Base-by-base conservation (phyloP, 2,329 filamentous ascomycete genomes). In the Neocucurbitaria cava region DNA sequence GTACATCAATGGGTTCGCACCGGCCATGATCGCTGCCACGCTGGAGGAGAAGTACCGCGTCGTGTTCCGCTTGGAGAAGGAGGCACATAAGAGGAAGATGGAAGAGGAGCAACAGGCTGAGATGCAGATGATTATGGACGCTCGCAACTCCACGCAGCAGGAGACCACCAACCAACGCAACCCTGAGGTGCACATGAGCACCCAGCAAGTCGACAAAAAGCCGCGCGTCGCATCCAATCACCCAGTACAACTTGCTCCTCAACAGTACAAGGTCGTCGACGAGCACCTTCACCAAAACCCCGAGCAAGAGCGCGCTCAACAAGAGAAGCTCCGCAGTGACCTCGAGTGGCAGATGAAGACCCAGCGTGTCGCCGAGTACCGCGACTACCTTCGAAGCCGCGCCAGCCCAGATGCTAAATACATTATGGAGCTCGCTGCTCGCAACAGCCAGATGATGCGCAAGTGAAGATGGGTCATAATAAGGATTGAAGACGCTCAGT, bases 1-100 rank as follows among this genome's bases (percentile, higher is more conserved):
- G 13, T 72, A 56, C 50, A 56, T 70, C 3, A 52, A 40, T 7
- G 64, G 57, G 3, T 69, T 64, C 60, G 56, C 62, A 1, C 64
- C 70, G 0, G 56, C 59, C 3, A 66, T 74, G 64, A 66, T 73
- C 2, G 61, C 52, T 21, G 67, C 58, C 1, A 60, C 58, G 46
- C 24, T 74, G 24, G 59, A 64, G 20, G 62, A 70, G 50, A 71
- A 68, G 55, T 73, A 73, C 35, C 60, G 62, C 5, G 36, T 53
- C 2, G 23, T 72, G 38, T 46, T 73, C n/a, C 30, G 39, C 5
- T 26, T 61, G 8, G 67, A 72, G 62, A 58, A 59, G 43, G 50
- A 57, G 7, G 59, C 39, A 8, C 48, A 46, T 28, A 48, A 40
- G 7, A 49, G 55, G 23, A 35, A 13, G 2, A 54, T 52, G 8